Conservation (phyloP, 192 early-diverging fungal species). For the Paraglomus brasilianum region DNA sequence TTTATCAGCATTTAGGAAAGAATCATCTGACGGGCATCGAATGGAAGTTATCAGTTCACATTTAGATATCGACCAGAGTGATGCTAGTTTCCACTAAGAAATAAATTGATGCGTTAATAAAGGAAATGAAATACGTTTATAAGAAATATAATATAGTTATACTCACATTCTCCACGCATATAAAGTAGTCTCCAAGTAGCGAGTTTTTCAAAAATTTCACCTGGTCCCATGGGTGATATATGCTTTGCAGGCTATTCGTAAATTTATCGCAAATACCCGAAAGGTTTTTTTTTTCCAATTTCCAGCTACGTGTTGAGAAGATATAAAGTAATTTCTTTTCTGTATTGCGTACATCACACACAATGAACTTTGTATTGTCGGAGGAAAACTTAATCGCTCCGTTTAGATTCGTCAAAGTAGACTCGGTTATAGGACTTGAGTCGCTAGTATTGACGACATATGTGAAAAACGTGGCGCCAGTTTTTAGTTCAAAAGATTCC, state of each 20-base stretch:
- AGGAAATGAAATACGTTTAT: too few relatives aligned
- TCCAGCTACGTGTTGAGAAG: constrained; percentile 9
- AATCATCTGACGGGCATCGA: background rate
- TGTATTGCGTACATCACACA: background rate
- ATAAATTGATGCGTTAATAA: background rate
- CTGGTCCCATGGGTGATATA: constrained; percentile 13
- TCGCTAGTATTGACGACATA: background rate
- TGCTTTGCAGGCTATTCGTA: background rate
- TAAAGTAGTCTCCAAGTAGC: constrained; percentile 2
- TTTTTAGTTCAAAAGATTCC: background rate
- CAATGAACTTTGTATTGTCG: background rate
- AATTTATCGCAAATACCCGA: background rate
- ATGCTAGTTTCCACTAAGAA: constrained; percentile 17
- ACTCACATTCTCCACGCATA: constrained; percentile 5
- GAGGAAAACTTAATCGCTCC: constrained; percentile 13
- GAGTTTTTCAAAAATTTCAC: background rate
- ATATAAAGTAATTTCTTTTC: constrained; percentile 1
- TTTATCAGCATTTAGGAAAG: constrained; percentile 4
- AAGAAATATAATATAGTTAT: too few relatives aligned
- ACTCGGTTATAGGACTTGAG: background rate
- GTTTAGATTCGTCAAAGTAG: constrained; percentile 4
- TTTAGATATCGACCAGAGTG: background rate
- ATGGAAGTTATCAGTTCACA: constrained; percentile 1
- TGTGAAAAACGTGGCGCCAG: background rate
- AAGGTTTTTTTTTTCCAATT: background rate